Base-by-base conservation (phyloP, 2,329 filamentous ascomycete species). In the Eurotiales sp. region DNA sequence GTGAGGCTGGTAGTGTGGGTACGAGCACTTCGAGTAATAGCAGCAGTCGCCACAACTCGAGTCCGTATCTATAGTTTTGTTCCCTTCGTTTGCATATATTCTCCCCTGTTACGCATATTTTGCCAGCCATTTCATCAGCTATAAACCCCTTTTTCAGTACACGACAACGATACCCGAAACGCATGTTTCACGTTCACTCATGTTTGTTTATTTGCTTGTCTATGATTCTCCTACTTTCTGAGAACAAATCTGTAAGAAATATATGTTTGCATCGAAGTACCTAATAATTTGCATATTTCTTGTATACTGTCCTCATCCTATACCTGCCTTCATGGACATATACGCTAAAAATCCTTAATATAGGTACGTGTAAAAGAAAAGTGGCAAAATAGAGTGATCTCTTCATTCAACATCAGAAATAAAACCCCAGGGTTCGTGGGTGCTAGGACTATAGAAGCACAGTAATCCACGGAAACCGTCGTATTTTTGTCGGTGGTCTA, bases 1-100 rank as follows among this genome's bases (percentile, higher is more conserved):
- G 64, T 51, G 68, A 71, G 0, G 58, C 57, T 37, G 62, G 65
- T 68, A 59, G 59, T 19, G 77, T 73, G 55, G 74, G 55, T 42
- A 57, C 59, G 19, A 62, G 44, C 17, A 43, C 19, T 29, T 43
- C 51, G 11, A 53, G 32, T 32, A 23, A 29, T 40, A 47, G 46
- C 25, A 47, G 46, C 25, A 53, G 45, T 23, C 46, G 51, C 14
- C 51, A 53, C 23, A 53, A 53, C 34, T 53, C 51, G 32, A 49
- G 39, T 27, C 37, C 45, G 15, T 53, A 44, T n/a, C 11, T 52
- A 10, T 52, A 32, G 25, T 27, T 8, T 44, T 15, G 6, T 8
- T 34, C 30, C 4, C 30, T 15, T 34, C 14, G 25, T 34, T 34
- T 4, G 10, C 10, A 32, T 32, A n/a, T 30, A 34, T 36, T 36